phyloP scores from a whole-genome alignment of 2,329 filamentous ascomycete genomes.

The Trichophyton mentagrophytes region DNA sequence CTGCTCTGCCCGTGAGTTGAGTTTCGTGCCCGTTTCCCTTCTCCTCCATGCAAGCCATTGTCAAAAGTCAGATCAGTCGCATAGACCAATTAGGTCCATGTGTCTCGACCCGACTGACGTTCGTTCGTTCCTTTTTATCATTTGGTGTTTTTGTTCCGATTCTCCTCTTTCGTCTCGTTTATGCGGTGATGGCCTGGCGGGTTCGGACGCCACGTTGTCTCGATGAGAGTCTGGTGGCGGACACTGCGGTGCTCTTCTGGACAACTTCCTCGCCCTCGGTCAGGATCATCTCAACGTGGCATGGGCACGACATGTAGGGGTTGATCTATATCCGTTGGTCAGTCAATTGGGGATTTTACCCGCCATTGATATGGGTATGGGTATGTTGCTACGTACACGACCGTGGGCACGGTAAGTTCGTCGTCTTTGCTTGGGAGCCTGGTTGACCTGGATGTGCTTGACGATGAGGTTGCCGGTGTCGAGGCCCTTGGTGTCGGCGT shows the following conservation, averaged over 20 bases:
- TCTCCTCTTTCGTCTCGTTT: constrained; percentile 16
- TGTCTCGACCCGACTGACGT: neutral
- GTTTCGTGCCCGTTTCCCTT: neutral
- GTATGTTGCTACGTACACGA: constrained; percentile 60
- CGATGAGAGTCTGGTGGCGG: constrained; percentile 63
- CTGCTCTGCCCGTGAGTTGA: neutral
- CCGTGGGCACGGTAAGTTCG: constrained; percentile 99
- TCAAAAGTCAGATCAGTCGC: neutral
- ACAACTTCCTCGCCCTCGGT: constrained; percentile 95
- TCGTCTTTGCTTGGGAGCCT: constrained; percentile 98
- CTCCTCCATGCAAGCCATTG: neutral
- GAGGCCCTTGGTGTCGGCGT: constrained; percentile 92
- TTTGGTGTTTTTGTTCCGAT: neutral
- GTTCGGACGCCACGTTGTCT: constrained; percentile 72
- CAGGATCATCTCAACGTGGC: constrained; percentile 99
- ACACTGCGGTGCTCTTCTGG: constrained; percentile 67
- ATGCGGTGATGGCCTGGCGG: constrained; percentile 50
- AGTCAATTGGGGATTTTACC: neutral
- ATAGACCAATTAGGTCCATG: neutral
- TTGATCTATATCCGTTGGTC: constrained; percentile 60
- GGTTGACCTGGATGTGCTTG: constrained; percentile 99
- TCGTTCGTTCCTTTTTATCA: neutral
- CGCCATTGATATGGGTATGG: neutral
- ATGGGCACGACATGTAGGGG: constrained; percentile 99
- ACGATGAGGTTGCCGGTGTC: constrained; percentile 95